Base-by-base conservation (phyloP, 2,329 filamentous ascomycete genomes). In the Sporothrix protearum region DNA sequence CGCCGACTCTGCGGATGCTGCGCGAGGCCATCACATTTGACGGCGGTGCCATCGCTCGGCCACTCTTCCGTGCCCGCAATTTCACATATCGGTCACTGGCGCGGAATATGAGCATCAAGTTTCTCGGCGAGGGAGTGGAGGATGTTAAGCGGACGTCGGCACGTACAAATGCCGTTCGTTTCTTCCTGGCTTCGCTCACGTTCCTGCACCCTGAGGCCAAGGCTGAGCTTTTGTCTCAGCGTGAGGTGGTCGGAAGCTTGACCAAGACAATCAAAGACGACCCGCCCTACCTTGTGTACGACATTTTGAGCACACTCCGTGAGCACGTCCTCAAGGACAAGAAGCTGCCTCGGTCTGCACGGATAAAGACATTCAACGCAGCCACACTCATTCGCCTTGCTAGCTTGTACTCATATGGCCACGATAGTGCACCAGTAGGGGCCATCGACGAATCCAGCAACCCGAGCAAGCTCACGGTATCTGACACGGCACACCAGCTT, bases 11-110 rank as follows among this genome's bases (percentile, higher is more conserved):
- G 72, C 89, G 95, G 71, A 83, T 99, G 68, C 85, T 99, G 73
- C 92, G 91, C 68, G 95, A 99, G 81, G 86, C 94, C n/a, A 88
- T 93, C 19, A 89, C 86, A 70, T 91, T 97, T 74, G 94, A 98
- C 80, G 94, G 94, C 19, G 96, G 96, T 16, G 87, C 89, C 55
- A 85, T 94, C 71, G 93, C 94, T 36, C 90, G 88, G 75, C 86
- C 90, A 61, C 85, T 97, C 45, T 96, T 97, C 79, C 86, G 91
- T 69, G 89, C 90, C 42, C 88, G 93, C 75, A 89, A 93, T 76
- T 90, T 89, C 72, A 96, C 93, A 0, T 91, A 97, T 72, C 91
- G 93, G 76, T 90, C 90, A 7, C 83, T 99, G 2, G 91, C 92
- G 6, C 86, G 92, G 69, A 96, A 97, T 76, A 87, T 99, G 69